These are phyloP conservation scores for Dothistroma pini DNA, from an alignment of 2,329 filamentous ascomycete genomes.

Conservation along the genomic window DNA sequence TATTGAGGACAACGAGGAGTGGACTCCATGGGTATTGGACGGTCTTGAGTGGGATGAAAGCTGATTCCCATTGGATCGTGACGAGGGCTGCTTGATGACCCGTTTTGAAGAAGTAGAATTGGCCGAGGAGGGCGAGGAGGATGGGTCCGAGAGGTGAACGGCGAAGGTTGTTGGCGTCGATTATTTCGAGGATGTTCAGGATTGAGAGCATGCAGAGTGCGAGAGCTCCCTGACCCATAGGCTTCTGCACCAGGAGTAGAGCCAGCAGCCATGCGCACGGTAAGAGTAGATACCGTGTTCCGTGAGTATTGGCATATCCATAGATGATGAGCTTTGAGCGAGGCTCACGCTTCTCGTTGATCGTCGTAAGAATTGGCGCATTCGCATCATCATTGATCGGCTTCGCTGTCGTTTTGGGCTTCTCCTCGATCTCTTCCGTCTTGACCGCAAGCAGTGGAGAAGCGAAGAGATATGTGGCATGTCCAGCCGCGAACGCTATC, in stretches of 20 bases:
- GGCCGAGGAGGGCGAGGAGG: constrained; percentile 81
- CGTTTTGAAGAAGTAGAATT: constrained; percentile 96
- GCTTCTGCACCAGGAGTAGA: constrained; percentile 80
- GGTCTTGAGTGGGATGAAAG: constrained; percentile 80
- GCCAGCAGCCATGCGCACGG: constrained; percentile 73
- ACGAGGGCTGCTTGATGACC: constrained; percentile 87
- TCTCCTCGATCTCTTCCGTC: constrained; percentile 32
- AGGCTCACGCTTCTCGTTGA: constrained; percentile 30
- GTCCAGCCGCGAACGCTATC: constrained; percentile 76
- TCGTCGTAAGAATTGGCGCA: constrained; percentile 37
- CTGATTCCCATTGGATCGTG: constrained; percentile 92
- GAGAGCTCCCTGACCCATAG: constrained; percentile 85
- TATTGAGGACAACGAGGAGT: constrained; percentile 76
- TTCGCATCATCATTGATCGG: constrained; percentile 31
- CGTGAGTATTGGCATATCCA: constrained; percentile 90
- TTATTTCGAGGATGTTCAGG: constrained; percentile 66
- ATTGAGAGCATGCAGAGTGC: constrained; percentile 84
- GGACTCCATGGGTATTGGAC: constrained; percentile 89
- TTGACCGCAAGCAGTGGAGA: constrained; percentile 78
- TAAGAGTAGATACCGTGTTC: constrained; percentile 82
- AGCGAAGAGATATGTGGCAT: constrained; percentile 79
- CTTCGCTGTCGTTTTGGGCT: constrained; percentile 25
- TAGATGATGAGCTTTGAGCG: constrained; percentile 58
- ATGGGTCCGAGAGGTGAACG: constrained; percentile 75
- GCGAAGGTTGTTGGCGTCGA: constrained; percentile 60